Evolutionary conservation across 192 early-diverging fungal species (phyloP).

Genomic region (Backusella australiensis): DNA sequence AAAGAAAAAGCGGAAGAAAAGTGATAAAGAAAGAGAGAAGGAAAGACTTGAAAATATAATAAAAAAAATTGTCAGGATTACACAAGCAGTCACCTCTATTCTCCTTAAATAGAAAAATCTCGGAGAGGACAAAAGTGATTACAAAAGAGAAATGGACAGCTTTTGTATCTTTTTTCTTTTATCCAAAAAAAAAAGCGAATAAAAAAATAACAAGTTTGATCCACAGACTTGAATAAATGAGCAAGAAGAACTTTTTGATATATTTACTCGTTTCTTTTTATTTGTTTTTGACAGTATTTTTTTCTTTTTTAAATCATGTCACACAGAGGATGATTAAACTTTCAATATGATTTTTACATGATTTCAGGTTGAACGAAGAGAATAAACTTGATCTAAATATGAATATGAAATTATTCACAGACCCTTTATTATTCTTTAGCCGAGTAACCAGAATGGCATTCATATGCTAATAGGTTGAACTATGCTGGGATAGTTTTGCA

Average conservation of each 20-base stretch:
- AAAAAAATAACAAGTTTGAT: not conserved
- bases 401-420: not conserved
- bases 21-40: not conserved
- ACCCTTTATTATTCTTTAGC: not conserved
- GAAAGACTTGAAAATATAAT: not conserved
- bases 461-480: not conserved
- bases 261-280: not conserved
- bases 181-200: not conserved
- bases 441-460: not conserved
- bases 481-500: not conserved
- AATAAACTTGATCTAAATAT: not conserved
- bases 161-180: not conserved
- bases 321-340: not conserved
- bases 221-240: not conserved
- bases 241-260: not conserved
- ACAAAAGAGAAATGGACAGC: not conserved
- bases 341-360: not conserved
- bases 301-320: not conserved
- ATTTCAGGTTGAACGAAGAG: not conserved
- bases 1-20: not conserved
- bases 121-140: slow-evolving; percentile 2
- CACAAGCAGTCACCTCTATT: slow-evolving; percentile 4
- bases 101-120: not conserved
- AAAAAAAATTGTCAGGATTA: not conserved
- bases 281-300: not conserved